Base-by-base conservation (phyloP, 2,329 filamentous ascomycete species). In the Colletotrichum siamense region DNA sequence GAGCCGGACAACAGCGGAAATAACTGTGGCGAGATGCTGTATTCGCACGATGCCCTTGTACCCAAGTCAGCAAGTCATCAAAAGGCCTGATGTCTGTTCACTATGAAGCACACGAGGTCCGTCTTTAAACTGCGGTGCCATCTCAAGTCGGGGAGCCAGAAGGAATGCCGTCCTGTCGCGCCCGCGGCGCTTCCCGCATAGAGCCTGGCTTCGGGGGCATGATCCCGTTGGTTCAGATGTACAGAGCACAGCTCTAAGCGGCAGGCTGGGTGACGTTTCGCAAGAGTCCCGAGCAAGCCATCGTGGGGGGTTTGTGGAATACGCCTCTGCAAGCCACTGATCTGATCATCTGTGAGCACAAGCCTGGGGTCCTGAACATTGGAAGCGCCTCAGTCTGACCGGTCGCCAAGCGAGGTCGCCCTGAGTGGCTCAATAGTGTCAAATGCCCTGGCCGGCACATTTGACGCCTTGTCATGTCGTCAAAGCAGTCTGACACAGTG, bases 281-380 rank as follows among this genome's bases (percentile, higher is more conserved):
- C 18, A 52, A 34, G 34, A 55, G 36, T 61, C 57, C 49, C 24
- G 36, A 61, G 65, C 44, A 69, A 59, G 44, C 57, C 64, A 30
- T 26, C 52, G 39, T 73, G 44, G 44, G 26, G 52, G 26, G 24
- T 32, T 52, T 22, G 30, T n/a, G 26, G 24, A 13, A n/a, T 26
- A 57, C 15, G 28, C 30, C 24, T 44, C 36, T 10, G 36, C 57
- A 71, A 75, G 73, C 62, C 62, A 75, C 62, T 72, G 63, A 55
- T 68, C 69, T 44, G 63, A 68, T 73, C 52, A 67, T 72, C 36
- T 52, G 24, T 52, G 39, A 62, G 73, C 69, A 75, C 62, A 67
- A 55, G 52, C 73, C 69, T 52, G 24, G 44, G 36, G 61, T 66
- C 39, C 32, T 32, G 22, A 39, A 75, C 72, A 61, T 61, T 26